Evolutionary conservation across 2,329 filamentous ascomycete genomes (phyloP), one percentile per base, ranked within the genome.

Genomic region (Aureobasidium vineae): DNA sequence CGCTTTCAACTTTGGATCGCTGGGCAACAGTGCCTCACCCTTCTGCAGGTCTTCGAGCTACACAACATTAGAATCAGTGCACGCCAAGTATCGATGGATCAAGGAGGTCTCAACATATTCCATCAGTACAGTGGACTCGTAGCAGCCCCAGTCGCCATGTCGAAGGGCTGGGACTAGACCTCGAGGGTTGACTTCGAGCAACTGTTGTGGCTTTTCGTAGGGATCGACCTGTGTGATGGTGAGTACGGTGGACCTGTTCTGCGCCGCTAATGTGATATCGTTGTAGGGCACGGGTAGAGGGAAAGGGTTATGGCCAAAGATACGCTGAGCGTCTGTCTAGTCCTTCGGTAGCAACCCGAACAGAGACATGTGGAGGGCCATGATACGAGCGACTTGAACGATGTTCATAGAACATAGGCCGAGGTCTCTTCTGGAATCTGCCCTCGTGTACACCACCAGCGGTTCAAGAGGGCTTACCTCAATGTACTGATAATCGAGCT

Each of bases 401-500:
- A 50, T 26, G 47, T 50, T 26, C 23, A 31, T 26, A 31, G 5
- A 50, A 15, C 26, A 23, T 6, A 28, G 47, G 26, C 15, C 6
- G 47, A 3, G 26, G 13, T 7, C 11, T 16, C 3, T 15, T 8
- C 26, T 10, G 3, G 10, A 21, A 6, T 11, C 47, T 31, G 28
- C 31, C 16, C 31, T 15, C 5, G 6, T 26, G 7, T 40, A 1
- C 31, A 53, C 19, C 28, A 53, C 21, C 23, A 8, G 21, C 13
- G 54, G 7, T 5, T 36, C 6, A 31, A 43, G 16, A 23, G 19
- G 33, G 3, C 38, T 59, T 45, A 43, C 23, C 21, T 96, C 92
- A 71, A 92, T 88, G 77, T 96, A 96, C 74, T 96, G 90, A 74
- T 96, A 96, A 43, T 85, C 80, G 10, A 95, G 82, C 21, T 86